Percentiles rank a stretch among this genome's conserved stretches.
Evolutionary conservation across 768 basidiomycete species (phyloP).

Genomic region (Neoboletus brunneissimus): DNA sequence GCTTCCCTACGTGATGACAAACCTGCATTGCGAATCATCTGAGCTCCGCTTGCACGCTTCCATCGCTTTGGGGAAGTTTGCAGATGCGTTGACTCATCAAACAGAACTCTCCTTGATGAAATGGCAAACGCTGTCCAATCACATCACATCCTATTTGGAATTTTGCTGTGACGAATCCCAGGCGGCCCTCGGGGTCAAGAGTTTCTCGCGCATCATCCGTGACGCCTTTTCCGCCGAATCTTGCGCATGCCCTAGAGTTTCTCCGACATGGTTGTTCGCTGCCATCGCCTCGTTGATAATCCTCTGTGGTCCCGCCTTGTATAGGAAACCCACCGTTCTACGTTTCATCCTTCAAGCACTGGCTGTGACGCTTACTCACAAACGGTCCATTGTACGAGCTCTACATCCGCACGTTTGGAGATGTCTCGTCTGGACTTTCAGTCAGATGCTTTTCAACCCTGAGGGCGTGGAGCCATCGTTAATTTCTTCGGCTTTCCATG

Average conservation of each 20-base stretch:
- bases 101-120: constrained; percentile 32
- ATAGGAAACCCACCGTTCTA: constrained; percentile 37
- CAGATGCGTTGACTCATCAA: constrained; percentile 27
- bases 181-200: not conserved
- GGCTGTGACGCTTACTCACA: constrained; percentile 32
- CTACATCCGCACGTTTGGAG: constrained; percentile 50
- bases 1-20: constrained; percentile 21
- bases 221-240: constrained; percentile 28
- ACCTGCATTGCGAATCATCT: constrained; percentile 11
- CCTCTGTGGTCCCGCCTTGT: constrained; percentile 44
- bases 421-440: constrained; percentile 55
- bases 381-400: constrained; percentile 33
- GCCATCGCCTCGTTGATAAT: constrained; percentile 47
- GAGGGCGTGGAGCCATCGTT: constrained; percentile 22
- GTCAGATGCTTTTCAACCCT: constrained; percentile 33
- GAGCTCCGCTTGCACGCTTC: constrained; percentile 23
- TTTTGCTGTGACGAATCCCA: constrained; percentile 11
- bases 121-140: constrained; percentile 26
- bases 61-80: constrained; percentile 24
- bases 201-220: constrained; percentile 28
- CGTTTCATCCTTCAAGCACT: constrained; percentile 40
- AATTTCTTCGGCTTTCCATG: constrained; percentile 38
- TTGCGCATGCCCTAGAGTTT: constrained; percentile 16
- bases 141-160: constrained; percentile 28
- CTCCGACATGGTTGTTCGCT: constrained; percentile 44